A percentile compares a stretch with the other conserved stretches of the same genome.
Evolutionary conservation across 139 green algal genomes (phyloP).

Genomic region (Trebouxia sp.): DNA sequence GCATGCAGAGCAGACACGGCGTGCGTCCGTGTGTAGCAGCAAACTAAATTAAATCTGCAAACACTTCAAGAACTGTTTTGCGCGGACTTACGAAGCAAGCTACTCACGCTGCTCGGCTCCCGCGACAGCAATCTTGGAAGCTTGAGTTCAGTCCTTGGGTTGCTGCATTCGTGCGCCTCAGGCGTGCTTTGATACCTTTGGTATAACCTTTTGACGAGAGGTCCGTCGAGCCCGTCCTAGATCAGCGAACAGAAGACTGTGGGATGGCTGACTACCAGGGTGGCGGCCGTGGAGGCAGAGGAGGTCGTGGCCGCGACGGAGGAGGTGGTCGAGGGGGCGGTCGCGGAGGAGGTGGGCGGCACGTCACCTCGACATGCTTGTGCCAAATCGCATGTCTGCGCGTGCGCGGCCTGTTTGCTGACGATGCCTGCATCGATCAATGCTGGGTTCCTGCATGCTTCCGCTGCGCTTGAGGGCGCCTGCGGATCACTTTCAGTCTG

Average conservation of each 20-base stretch:
- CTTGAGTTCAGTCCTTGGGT: too few relatives aligned
- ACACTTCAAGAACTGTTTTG: background rate
- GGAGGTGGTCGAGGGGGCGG: background rate
- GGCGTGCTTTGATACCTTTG: background rate
- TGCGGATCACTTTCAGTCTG: too few relatives aligned
- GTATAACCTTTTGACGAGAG: too few relatives aligned
- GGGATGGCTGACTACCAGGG: conserved; percentile 8
- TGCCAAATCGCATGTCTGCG: too few relatives aligned
- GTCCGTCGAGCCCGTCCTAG: conserved; percentile 16
- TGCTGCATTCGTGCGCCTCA: background rate
- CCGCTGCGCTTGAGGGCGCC: too few relatives aligned
- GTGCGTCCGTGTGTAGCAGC: too few relatives aligned
- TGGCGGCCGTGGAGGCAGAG: conserved; percentile 4
- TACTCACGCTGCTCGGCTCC: background rate
- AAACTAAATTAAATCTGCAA: too few relatives aligned
- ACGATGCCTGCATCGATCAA: background rate
- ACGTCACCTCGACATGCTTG: background rate
- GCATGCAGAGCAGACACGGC: too few relatives aligned
- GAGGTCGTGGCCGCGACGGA: conserved; percentile 6
- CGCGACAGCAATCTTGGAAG: background rate
- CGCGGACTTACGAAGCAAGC: background rate
- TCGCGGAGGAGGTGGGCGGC: background rate
- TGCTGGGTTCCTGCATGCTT: background rate
- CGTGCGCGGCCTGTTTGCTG: background rate
- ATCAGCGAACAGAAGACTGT: conserved; percentile 9